Base-by-base conservation (phyloP, 2,329 filamentous ascomycete genomes). In the Xylaria sp. region DNA sequence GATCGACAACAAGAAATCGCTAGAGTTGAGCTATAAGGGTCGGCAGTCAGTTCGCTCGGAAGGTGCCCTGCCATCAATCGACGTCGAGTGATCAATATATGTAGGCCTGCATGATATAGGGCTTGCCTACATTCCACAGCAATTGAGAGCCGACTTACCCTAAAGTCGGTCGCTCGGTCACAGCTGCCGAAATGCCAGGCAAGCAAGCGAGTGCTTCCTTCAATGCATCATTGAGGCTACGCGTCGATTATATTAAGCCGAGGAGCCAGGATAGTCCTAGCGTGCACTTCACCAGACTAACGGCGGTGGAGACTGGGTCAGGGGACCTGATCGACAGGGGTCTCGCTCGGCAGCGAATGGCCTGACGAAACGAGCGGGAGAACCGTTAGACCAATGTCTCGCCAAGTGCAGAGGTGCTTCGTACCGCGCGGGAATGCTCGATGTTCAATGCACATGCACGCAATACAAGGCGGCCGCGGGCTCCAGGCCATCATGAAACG, bases 321-420 rank as follows among this genome's bases (percentile, higher is more conserved):
- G 65, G 68, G 68, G 68, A 68, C 61, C 61, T 68, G 61, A 68
- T 70, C 65, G 48, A 68, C 68, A 68, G 57, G 65, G 65, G 61
- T 48, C 56, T 60, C 13, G 9, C 57, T 68, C 65, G 68, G 68
- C 68, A 70, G 63, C 67, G 41, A 56, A 54, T 34, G 39, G 10
- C 63, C 54, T 66, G 63, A 66, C 67, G 50, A 66, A 60, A 65
- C 60, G 52, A 65, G 55, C 64, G 56, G 59, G 63, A 60, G 56
- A 65, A 46, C 34, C 50, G 62, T 65, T 61, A 58, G 68, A 67
- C 57, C 65, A 70, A 64, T 56, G 64, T 67, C 61, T 70, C 64
- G 68, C 59, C 56, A 66, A 68, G 65, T 61, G 48, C 25, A 44
- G 62, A 20, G 52, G 52, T 63, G 48, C 25, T n/a, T 50, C 51